Percentiles rank a stretch among this genome's conserved stretches.
Evolutionary conservation across 129 eudicot species (phyloP).

Genomic region (Tagetes patula): DNA sequence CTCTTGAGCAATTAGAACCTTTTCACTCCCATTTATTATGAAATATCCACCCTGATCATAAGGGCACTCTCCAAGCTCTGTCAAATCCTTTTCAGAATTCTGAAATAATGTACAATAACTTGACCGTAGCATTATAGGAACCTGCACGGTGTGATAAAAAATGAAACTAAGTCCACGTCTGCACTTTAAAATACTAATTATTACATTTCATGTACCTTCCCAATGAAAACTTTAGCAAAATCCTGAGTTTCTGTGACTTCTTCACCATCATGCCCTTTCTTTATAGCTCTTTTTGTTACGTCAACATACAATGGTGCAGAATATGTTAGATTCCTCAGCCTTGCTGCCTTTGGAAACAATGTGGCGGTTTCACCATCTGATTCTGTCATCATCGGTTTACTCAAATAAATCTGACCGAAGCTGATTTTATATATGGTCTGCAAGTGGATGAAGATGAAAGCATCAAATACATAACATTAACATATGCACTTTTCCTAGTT

Average conservation of each 20-base stretch:
- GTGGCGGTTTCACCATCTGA: slow-evolving; percentile 75
- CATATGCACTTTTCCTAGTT: not conserved
- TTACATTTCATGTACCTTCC: slow-evolving; percentile 37
- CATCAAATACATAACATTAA: slow-evolving; percentile 10
- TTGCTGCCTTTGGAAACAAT: slow-evolving; percentile 63
- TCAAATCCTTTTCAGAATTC: slow-evolving; percentile 65
- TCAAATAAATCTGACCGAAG: slow-evolving; percentile 64
- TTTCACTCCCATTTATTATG: slow-evolving; percentile 77
- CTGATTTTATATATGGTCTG: slow-evolving; percentile 48
- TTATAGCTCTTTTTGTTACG: slow-evolving; percentile 43
- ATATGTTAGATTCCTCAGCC: slow-evolving; percentile 66
- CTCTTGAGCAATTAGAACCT: slow-evolving; percentile 73
- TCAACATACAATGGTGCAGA: slow-evolving; percentile 71
- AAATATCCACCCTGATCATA: slow-evolving; percentile 79
- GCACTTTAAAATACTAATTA: not conserved
- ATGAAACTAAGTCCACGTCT: too few relatives aligned
- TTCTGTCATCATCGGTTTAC: slow-evolving; percentile 80
- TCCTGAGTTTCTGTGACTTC: slow-evolving; percentile 57
- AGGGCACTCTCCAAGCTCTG: slow-evolving; percentile 79
- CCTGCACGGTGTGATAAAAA: slow-evolving; percentile 29
- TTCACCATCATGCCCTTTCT: slow-evolving; percentile 20
- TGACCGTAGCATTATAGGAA: slow-evolving; percentile 64
- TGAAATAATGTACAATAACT: slow-evolving; percentile 47
- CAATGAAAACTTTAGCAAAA: slow-evolving; percentile 60
- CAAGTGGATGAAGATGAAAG: slow-evolving; percentile 16